These are phyloP conservation scores for Hypoxylon sp. DNA, from an alignment of 2,329 filamentous ascomycete species.

Conservation along the genomic window DNA sequence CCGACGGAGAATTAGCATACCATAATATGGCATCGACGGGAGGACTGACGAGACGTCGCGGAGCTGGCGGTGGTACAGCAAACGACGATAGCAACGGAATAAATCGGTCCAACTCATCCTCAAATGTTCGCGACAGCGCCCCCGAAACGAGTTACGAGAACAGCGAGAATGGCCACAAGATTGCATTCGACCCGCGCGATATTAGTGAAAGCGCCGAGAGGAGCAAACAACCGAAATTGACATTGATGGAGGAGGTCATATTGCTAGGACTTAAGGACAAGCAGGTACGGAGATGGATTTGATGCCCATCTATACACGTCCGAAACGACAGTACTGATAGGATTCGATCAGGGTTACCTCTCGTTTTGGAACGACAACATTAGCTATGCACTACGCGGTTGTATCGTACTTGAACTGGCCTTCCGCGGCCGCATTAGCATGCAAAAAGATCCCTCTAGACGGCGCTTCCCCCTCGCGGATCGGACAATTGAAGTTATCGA, in stretches of 20 bases:
- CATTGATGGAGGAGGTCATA: constrained; percentile 98
- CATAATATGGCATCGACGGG: constrained; percentile 60
- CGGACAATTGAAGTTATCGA: constrained; percentile 97
- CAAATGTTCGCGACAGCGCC: constrained; percentile 67
- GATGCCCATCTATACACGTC: background rate
- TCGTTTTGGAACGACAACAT: constrained; percentile 99
- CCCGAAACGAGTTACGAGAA: constrained; percentile 90
- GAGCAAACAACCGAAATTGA: constrained; percentile 98
- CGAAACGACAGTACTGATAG: constrained; percentile 34
- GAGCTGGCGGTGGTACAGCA: constrained; percentile 72
- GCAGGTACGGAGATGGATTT: constrained; percentile 83
- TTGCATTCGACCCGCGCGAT: constrained; percentile 96
- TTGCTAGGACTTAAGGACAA: constrained; percentile 98
- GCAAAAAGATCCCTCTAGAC: constrained; percentile 94
- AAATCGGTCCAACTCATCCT: constrained; percentile 71
- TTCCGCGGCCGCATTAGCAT: constrained; percentile 97
- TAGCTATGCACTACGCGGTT: constrained; percentile 95
- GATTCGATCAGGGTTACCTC: constrained; percentile 81
- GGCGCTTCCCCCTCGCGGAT: constrained; percentile 93
- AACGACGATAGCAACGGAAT: constrained; percentile 69
- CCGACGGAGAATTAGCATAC: constrained; percentile 19
- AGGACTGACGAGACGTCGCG: constrained; percentile 62
- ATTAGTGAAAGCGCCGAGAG: constrained; percentile 97
- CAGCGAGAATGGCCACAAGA: constrained; percentile 97
- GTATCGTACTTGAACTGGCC: constrained; percentile 97